Evolutionary conservation across 1,139 yeast species (phyloP), one percentile per base, ranked within the genome.

Genomic region (Candida neerlandica): DNA sequence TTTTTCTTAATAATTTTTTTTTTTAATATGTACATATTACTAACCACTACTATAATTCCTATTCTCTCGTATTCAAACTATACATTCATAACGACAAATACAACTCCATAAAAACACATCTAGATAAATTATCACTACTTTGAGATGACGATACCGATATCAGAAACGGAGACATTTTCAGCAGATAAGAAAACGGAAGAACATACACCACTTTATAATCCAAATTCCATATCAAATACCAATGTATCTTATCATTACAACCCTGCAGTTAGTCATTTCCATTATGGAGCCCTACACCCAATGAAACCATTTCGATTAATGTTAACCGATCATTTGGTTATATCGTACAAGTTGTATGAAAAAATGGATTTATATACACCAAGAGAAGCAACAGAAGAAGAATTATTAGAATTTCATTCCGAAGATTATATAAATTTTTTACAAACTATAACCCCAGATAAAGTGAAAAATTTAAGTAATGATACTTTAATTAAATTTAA

Each of bases 271-370:
- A 78, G 90, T 4, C 80, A 84, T 58, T 90, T 85, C 67, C 97
- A 90, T 62, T 91, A 88, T 67, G 98, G 98, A 12, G 88, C 90
- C 0, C 81, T 85, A 53, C 99, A 94, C 68, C 99, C 99, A 11
- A 94, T 94, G 99, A 94, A 94, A 64, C 99, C 99, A n/a, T 90
- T 94, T 66, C 72, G 99, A 53, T 75, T 94, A 50, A 87, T 92
- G 92, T 77, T 94, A 16, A 94, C 99, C 0, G 98, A 94, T 68
- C 97, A 91, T 66, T 71, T 94, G 55, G 95, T 94, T 42, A 81
- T 87, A 23, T 84, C 89, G 5, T 94, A 94, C 69, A 90, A 90
- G 53, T 71, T 94, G 42, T 90, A 91, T 63, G 92, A 91, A 58
- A 78, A 86, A 57, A 90, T 94, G 97, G 98, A 94, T 62, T 67